phyloP scores from a whole-genome alignment of 2,329 filamentous ascomycete genomes.

The Ophiostoma ips region DNA sequence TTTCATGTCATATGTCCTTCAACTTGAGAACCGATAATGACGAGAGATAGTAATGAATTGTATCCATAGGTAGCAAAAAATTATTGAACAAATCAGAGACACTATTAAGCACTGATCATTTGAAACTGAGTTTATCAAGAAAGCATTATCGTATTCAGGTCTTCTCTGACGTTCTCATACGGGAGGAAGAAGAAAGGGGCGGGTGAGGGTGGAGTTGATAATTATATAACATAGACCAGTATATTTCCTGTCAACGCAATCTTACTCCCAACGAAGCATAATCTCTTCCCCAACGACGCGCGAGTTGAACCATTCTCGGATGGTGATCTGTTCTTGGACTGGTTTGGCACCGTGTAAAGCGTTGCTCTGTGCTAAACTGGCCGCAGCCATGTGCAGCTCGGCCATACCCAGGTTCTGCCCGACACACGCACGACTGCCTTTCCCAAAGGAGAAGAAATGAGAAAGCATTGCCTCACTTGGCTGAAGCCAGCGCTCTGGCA shows the following conservation, averaged over 20 bases:
- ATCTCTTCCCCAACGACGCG: conserved; percentile 6
- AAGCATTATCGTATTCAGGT: too few species aligned
- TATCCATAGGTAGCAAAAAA: too few species aligned
- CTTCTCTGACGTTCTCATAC: too few species aligned
- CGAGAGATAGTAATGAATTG: too few species aligned
- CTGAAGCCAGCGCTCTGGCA: conserved; percentile 14
- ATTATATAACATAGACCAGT: background rate
- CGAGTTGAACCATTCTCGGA: conserved; percentile 11
- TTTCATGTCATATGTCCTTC: too few species aligned
- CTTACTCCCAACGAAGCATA: background rate
- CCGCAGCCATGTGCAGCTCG: conserved; percentile 9
- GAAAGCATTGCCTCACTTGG: conserved; percentile 6
- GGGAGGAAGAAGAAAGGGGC: too few species aligned
- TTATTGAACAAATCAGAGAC: too few species aligned
- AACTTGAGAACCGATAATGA: too few species aligned
- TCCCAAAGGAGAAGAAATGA: conserved; percentile 14
- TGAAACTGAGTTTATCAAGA: too few species aligned
- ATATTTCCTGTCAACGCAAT: background rate
- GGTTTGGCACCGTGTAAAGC: background rate
- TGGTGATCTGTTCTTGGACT: background rate
- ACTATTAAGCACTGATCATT: too few species aligned
- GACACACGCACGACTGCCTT: conserved; percentile 15
- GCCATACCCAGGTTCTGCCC: conserved; percentile 12
- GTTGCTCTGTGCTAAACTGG: background rate
- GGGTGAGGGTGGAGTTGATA: too few species aligned